Base-by-base conservation (phyloP, 1,284 basidiomycete genomes). In the Heterobasidion irregulare region DNA sequence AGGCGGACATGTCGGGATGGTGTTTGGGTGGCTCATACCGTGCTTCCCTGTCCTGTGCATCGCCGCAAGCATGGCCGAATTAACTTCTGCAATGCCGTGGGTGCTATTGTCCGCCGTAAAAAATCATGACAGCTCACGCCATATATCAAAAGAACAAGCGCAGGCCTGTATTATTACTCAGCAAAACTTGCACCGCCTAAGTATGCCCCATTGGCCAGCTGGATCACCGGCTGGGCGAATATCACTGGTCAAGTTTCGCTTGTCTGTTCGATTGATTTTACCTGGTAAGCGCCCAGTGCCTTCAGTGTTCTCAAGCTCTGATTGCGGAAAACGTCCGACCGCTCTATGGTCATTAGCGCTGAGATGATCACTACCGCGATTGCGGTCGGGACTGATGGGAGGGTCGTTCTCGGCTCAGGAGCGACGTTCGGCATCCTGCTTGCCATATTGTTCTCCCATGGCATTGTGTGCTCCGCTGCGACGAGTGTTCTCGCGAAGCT, bases 11-110 rank as follows among this genome's bases (percentile, higher is more conserved):
- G 81, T 86, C 32, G 86, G 86, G 18, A 82, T 89, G 76, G 78
- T 88, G 8, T 89, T 84, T 70, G 87, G 87, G 19, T 90, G 86
- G 87, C 68, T 87, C 18, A 83, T 89, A 57, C 87, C 86, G 3
- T 78, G 74, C 59, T 71, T 85, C 52, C 87, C 89, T 59, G 86
- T 90, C 43, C 73, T 82, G 69, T 72, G 76, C 6, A 73, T 88
- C 16, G 85, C 86, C 3, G 72, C 80, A 9, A 82, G 78, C n/a
- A 79, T 89, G 73, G 86, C 86, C 5, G 86, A 89, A 63, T 63
- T 90, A 26, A 75, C 82, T 2, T 86, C 84, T 5, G 78, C 86
- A 3, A 89, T 89, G 86, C 86, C 86, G 80, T 88, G 66, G 65
- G 82, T 75, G n/a, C 13, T 26, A 33, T 35, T 16, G 35, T 7